These are phyloP conservation scores for Hemisphaericaspora lyxosophila DNA, from an alignment of 1,139 yeast genomes.

Conservation along the genomic window DNA sequence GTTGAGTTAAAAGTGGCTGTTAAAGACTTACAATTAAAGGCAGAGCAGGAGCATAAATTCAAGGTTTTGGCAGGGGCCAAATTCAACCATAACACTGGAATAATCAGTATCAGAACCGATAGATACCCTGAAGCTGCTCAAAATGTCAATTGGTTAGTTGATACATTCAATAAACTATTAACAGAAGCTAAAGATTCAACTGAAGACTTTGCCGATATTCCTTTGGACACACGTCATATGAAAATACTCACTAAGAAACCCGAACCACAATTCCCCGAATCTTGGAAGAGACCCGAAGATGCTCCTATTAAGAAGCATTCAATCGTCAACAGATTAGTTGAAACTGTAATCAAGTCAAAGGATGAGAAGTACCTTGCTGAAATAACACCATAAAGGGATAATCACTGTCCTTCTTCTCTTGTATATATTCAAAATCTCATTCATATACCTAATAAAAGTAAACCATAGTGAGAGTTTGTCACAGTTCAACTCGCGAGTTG, in stretches of 20 bases:
- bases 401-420: neutral
- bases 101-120: slow-evolving; percentile 60
- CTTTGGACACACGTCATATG: slow-evolving; percentile 76
- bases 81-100: slow-evolving; percentile 61
- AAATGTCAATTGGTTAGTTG: slow-evolving; percentile 74
- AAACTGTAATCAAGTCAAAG: slow-evolving; percentile 31
- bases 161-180: slow-evolving; percentile 59
- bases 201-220: slow-evolving; percentile 73
- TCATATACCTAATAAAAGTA: neutral
- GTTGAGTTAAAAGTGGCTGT: slow-evolving; percentile 63
- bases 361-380: slow-evolving; percentile 32
- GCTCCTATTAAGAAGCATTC: slow-evolving; percentile 47
- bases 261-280: slow-evolving; percentile 63
- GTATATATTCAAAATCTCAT: neutral
- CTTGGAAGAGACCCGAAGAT: slow-evolving; percentile 80
- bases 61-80: slow-evolving; percentile 77
- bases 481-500: no score
- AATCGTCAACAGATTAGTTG: slow-evolving; percentile 35
- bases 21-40: slow-evolving; percentile 51
- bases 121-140: slow-evolving; percentile 78
- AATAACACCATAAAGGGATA: slow-evolving; percentile 22
- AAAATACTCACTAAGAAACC: slow-evolving; percentile 37
- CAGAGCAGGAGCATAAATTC: slow-evolving; percentile 66
- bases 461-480: no score
- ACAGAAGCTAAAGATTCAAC: slow-evolving; percentile 62